A percentile compares a stretch with the other conserved stretches of the same genome.
Evolutionary conservation across 805 yeast genomes (phyloP).

Genomic region (Nakazawaea anatomiae): DNA sequence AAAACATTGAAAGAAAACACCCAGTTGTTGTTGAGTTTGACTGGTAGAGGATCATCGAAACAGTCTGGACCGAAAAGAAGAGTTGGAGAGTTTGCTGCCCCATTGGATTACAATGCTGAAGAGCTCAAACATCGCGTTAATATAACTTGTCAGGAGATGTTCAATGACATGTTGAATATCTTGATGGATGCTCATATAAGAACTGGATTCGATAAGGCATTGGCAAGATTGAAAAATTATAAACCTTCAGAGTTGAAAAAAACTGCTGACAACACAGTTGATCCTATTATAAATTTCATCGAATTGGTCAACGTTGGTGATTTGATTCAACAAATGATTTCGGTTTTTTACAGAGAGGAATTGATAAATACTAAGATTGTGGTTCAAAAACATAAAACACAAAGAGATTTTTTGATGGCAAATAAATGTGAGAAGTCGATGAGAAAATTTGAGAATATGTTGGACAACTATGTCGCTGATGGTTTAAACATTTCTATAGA

Average conservation of each 20-base stretch:
- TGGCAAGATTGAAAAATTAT: conserved; percentile 61
- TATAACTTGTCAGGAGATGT: conserved; percentile 48
- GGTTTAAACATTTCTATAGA: conserved; percentile 92
- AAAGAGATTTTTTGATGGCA: conserved; percentile 71
- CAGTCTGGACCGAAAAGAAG: background rate
- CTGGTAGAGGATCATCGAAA: conserved; percentile 16
- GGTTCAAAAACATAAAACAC: conserved; percentile 37
- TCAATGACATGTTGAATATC: conserved; percentile 55
- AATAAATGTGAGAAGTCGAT: conserved; percentile 65
- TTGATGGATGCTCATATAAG: conserved; percentile 73
- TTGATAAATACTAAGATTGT: conserved; percentile 52
- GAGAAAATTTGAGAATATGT: conserved; percentile 59
- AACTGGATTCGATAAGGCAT: conserved; percentile 80
- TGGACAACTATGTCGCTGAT: conserved; percentile 87
- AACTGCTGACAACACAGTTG: conserved; percentile 37
- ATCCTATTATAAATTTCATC: conserved; percentile 80
- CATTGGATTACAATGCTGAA: conserved; percentile 21
- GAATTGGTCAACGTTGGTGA: conserved; percentile 93
- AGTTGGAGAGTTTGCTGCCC: conserved; percentile 1
- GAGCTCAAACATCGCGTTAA: conserved; percentile 27
- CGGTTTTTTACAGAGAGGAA: conserved; percentile 86
- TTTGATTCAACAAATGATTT: conserved; percentile 85
- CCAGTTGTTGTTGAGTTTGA: conserved; percentile 48
- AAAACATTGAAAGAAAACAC: conserved; percentile 63
- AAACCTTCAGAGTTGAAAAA: conserved; percentile 44